phyloP scores from a whole-genome alignment of 2,329 filamentous ascomycete species.

The Lachnellula suecica region DNA sequence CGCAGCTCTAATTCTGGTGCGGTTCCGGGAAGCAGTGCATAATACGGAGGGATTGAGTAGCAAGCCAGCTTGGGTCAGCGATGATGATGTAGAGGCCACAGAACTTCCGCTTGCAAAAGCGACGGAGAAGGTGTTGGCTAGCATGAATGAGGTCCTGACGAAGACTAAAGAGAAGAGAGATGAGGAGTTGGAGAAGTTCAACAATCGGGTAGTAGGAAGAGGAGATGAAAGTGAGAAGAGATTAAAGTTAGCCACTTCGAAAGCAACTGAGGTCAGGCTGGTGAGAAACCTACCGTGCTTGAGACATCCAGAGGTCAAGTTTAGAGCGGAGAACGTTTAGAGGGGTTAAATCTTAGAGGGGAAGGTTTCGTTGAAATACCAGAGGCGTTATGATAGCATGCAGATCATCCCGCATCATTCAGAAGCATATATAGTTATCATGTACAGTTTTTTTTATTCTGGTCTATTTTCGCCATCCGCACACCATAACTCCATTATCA shows the following conservation, averaged over 20 bases:
- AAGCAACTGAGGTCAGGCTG: constrained; percentile 85
- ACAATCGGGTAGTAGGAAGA: constrained; percentile 42
- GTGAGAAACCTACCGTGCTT: constrained; percentile 73
- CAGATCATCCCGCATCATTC: background rate
- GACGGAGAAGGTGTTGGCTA: constrained; percentile 82
- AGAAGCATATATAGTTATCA: background rate
- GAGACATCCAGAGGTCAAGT: constrained; percentile 62
- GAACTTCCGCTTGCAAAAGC: constrained; percentile 83
- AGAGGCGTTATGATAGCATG: background rate
- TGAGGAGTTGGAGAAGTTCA: constrained; percentile 56
- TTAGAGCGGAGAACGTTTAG: constrained; percentile 54
- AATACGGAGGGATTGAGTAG: constrained; percentile 46
- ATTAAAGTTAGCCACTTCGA: constrained; percentile 68
- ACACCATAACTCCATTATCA: constrained; percentile 9
- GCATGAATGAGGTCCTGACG: constrained; percentile 83
- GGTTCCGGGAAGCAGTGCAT: constrained; percentile 79
- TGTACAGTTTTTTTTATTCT: background rate
- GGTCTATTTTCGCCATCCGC: background rate
- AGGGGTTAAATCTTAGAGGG: background rate
- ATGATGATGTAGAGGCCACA: constrained; percentile 65
- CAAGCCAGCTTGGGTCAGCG: constrained; percentile 70
- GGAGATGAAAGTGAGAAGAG: constrained; percentile 40
- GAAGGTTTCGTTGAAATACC: background rate
- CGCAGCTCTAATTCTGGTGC: constrained; percentile 82
- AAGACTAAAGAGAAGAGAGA: constrained; percentile 67